Evolutionary conservation across 345 rosid species (phyloP).

Genomic region (Euphorbia tirucalli): DNA sequence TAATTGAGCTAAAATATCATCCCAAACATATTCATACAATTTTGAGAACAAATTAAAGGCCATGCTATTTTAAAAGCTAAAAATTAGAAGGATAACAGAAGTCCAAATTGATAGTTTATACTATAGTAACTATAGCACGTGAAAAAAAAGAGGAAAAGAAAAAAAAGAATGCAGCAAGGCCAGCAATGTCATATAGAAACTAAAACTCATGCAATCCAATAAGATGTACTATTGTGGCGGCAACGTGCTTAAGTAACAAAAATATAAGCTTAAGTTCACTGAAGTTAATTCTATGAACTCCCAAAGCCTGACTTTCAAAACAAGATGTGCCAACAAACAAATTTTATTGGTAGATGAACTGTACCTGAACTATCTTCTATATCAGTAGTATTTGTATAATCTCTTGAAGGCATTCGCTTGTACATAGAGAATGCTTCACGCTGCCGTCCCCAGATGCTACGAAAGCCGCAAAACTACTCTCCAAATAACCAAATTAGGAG

Average conservation of each 20-base stretch:
- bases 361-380: slow-evolving; percentile 69
- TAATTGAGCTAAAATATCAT: slow-evolving; percentile 12
- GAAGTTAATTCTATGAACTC: slow-evolving; percentile 3
- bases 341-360: background rate
- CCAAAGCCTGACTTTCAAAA: slow-evolving; percentile 8
- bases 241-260: slow-evolving; percentile 2
- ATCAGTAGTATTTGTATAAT: slow-evolving; percentile 40
- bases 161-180: background rate
- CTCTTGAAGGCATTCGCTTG: slow-evolving; percentile 72
- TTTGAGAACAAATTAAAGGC: background rate
- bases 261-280: background rate
- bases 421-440: slow-evolving; percentile 52
- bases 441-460: slow-evolving; percentile 66
- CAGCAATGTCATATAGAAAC: background rate
- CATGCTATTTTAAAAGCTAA: background rate
- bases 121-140: too few species aligned
- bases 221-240: background rate
- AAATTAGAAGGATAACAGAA: background rate
- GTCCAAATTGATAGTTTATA: background rate
- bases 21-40: slow-evolving; percentile 2
- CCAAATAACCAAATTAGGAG: background rate
- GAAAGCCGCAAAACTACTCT: slow-evolving; percentile 3
- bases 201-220: background rate
- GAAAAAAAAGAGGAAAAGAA: background rate
- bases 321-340: background rate